phyloP scores from a whole-genome alignment of 495 filamentous ascomycete species.

The Pyrenopolyporus hunteri region DNA sequence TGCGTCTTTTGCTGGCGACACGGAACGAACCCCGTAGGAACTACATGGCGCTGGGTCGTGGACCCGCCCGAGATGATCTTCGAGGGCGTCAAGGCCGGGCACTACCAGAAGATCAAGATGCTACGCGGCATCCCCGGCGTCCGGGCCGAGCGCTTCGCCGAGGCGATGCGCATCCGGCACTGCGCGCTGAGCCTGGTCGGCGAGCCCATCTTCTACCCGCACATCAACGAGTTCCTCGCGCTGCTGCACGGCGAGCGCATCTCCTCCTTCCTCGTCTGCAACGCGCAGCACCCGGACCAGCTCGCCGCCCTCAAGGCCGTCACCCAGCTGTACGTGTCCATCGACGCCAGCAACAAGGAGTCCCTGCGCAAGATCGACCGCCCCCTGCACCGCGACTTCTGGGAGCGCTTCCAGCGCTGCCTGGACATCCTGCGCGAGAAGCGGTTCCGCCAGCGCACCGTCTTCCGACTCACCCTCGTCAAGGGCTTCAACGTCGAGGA shows the following conservation, averaged over 20 bases:
- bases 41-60: conserved; percentile 94
- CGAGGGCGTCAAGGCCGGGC: conserved; percentile 83
- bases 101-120: conserved; percentile 98
- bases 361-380: conserved; percentile 85
- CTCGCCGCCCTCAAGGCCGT: conserved; percentile 79
- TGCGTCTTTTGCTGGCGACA: conserved; percentile 99
- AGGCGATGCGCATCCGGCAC: conserved; percentile 91
- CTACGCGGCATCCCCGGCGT: conserved; percentile 92
- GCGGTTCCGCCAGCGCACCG: conserved; percentile 82
- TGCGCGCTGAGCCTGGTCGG: conserved; percentile 91
- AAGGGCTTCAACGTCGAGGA: conserved; percentile 95
- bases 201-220: conserved; percentile 96
- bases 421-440: conserved; percentile 86
- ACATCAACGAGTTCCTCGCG: conserved; percentile 87
- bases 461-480: conserved; percentile 93
- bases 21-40: conserved; percentile 95
- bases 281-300: conserved; percentile 96
- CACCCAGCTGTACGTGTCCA: conserved; percentile 93
- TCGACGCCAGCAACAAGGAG: conserved; percentile 92
- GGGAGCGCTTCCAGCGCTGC: conserved; percentile 91
- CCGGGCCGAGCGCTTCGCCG: conserved; percentile 85
- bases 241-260: conserved; percentile 86
- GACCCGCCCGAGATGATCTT: conserved; percentile 90
- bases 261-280: conserved; percentile 94
- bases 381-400: conserved; percentile 93